A percentile compares a stretch with the other conserved stretches of the same genome.
Conservation (phyloP, 352 stramenopile genomes). For the Globisporangium carolinianum region DNA sequence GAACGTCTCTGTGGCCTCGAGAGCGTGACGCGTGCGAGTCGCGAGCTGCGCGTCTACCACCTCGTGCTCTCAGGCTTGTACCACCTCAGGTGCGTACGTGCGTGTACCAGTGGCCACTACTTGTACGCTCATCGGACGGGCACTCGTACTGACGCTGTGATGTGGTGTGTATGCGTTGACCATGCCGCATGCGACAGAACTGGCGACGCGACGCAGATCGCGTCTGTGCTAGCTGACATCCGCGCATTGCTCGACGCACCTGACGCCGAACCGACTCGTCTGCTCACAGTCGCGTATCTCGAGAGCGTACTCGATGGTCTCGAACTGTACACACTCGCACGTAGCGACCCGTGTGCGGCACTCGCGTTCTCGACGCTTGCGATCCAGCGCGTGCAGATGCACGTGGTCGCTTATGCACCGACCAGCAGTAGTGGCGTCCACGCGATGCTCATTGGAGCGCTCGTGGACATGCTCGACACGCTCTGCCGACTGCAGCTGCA, state of each 20-base stretch:
- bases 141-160: too few relatives aligned
- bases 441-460: constrained; percentile 38
- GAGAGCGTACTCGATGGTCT: constrained; percentile 51
- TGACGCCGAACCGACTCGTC: constrained; percentile 1
- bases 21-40: constrained; percentile 17
- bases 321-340: constrained; percentile 25
- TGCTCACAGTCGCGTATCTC: constrained; percentile 34
- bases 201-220: constrained; percentile 37
- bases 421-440: constrained; percentile 22
- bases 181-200: constrained; percentile 13
- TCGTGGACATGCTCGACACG: constrained; percentile 66
- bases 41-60: constrained; percentile 43
- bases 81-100: constrained; percentile 30
- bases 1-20: constrained; percentile 32
- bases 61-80: constrained; percentile 53
- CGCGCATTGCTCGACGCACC: constrained; percentile 12
- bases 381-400: constrained; percentile 46
- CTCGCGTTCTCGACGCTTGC: constrained; percentile 38
- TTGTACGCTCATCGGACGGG: too few relatives aligned
- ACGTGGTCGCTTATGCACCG: constrained; percentile 29
- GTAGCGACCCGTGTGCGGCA: constrained; percentile 37
- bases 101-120: too few relatives aligned
- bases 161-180: background rate
- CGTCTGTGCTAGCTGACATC: constrained; percentile 34
- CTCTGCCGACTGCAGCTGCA: constrained; percentile 51